Conservation (phyloP, 352 stramenopile genomes). For the Saprolegnia parasitica region DNA sequence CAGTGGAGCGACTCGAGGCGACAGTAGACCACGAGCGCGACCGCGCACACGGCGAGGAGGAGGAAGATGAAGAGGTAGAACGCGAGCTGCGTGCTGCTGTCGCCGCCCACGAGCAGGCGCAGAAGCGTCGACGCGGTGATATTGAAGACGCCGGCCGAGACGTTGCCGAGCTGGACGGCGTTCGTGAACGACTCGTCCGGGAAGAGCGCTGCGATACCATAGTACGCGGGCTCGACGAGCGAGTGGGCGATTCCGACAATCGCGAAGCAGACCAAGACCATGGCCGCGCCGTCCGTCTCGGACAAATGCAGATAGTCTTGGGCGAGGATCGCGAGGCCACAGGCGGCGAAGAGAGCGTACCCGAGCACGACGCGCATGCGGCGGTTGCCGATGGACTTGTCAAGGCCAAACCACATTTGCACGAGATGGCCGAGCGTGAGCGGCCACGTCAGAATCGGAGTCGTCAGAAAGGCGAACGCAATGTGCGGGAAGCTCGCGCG, state of each 20-base stretch:
- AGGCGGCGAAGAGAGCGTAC: constrained; percentile 52
- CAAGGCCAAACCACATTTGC: constrained; percentile 50
- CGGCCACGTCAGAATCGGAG: constrained; percentile 50
- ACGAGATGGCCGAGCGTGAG: constrained; percentile 49
- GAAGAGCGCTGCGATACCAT: constrained; percentile 59
- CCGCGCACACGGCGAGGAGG: constrained; percentile 46
- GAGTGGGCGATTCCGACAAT: constrained; percentile 53
- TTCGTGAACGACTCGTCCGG: constrained; percentile 56
- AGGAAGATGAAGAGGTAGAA: constrained; percentile 68
- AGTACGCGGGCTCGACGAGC: constrained; percentile 53
- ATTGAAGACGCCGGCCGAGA: constrained; percentile 47
- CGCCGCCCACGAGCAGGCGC: constrained; percentile 48
- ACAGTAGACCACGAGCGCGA: constrained; percentile 45
- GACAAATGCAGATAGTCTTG: constrained; percentile 19
- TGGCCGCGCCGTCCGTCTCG: constrained; percentile 34
- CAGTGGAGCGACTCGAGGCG: constrained; percentile 37
- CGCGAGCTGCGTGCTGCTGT: constrained; percentile 32
- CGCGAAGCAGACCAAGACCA: constrained; percentile 58
- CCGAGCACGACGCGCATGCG: constrained; percentile 44
- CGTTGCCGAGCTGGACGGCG: constrained; percentile 61
- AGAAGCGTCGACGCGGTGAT: constrained; percentile 50
- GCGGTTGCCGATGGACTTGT: constrained; percentile 38
- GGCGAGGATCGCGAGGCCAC: constrained; percentile 51
- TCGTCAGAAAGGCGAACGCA: constrained; percentile 66
- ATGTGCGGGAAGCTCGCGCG: constrained; percentile 44